Percentiles rank a stretch among this genome's conserved stretches.
Conservation (phyloP, 2,329 filamentous ascomycete species). For the Colletotrichum eremochloae region DNA sequence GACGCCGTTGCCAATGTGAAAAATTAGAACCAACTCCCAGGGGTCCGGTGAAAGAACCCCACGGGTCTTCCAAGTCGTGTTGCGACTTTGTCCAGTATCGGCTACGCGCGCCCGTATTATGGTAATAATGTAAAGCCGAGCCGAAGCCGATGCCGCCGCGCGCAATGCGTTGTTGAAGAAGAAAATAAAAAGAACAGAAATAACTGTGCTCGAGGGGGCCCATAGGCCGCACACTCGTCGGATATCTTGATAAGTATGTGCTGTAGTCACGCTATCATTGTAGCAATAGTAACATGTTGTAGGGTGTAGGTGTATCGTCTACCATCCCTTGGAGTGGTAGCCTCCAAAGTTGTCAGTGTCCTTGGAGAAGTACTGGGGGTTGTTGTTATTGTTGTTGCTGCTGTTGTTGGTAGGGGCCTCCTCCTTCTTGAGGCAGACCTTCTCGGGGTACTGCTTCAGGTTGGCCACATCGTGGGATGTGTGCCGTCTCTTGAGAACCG, state of each 20-base stretch:
- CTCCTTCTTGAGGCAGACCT: conserved; percentile 69
- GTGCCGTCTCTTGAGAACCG: conserved; percentile 89
- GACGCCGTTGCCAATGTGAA: conserved; percentile 42
- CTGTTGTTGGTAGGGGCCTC: conserved; percentile 73
- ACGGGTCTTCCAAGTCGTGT: background rate
- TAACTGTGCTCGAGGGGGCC: conserved; percentile 27
- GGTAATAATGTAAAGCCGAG: conserved; percentile 34
- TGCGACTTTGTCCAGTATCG: background rate
- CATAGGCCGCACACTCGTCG: conserved; percentile 23
- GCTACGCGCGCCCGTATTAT: conserved; percentile 26
- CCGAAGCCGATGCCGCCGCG: conserved; percentile 34
- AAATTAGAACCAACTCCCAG: conserved; percentile 29
- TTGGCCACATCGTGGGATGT: conserved; percentile 93
- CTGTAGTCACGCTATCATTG: conserved; percentile 21
- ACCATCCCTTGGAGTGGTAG: conserved; percentile 91
- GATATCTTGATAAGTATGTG: conserved; percentile 39
- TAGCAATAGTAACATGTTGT: background rate
- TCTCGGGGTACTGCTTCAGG: conserved; percentile 83
- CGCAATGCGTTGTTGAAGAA: conserved; percentile 38
- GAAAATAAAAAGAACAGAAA: conserved; percentile 26
- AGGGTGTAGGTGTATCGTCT: conserved; percentile 45
- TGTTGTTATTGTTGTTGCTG: conserved; percentile 45
- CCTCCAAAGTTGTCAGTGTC: conserved; percentile 75
- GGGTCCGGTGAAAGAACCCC: no score
- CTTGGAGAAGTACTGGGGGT: conserved; percentile 86